Evolutionary conservation across 768 basidiomycete genomes (phyloP).

Genomic region (Nidularia pulvinata): DNA sequence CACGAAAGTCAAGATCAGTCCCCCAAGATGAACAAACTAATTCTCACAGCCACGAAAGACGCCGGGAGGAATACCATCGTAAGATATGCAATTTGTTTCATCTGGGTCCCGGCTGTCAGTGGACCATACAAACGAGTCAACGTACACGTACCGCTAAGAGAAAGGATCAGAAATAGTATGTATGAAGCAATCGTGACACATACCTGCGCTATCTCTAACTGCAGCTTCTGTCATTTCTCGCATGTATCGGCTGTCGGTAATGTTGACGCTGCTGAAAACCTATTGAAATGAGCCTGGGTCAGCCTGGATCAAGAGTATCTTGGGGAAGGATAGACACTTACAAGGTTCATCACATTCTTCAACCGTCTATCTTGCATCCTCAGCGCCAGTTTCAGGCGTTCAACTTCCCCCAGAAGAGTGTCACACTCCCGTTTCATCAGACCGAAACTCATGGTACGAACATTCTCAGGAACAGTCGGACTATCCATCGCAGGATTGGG

Average conservation of each 20-base stretch:
- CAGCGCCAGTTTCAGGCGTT: conserved; percentile 36
- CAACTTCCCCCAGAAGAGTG: conserved; percentile 48
- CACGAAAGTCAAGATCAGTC: neutral
- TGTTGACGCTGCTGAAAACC: conserved; percentile 63
- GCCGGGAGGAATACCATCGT: conserved; percentile 65
- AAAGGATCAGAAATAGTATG: conserved; percentile 7
- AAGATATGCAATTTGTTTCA: conserved; percentile 61
- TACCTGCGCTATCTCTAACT: conserved; percentile 47
- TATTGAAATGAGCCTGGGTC: conserved; percentile 9
- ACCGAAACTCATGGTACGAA: conserved; percentile 19
- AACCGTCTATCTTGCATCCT: conserved; percentile 46
- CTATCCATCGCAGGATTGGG: conserved; percentile 52
- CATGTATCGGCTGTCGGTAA: conserved; percentile 53
- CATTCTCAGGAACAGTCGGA: conserved; percentile 13
- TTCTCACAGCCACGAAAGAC: conserved; percentile 46
- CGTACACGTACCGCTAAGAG: neutral
- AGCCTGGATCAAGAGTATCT: neutral
- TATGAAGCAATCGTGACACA: conserved; percentile 8
- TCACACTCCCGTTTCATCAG: conserved; percentile 46
- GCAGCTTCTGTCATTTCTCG: conserved; percentile 50
- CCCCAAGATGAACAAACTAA: neutral
- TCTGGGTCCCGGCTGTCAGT: conserved; percentile 16
- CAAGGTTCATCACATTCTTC: conserved; percentile 53
- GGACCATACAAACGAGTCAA: neutral
- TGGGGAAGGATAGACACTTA: conserved; percentile 14